A percentile compares a stretch with the other conserved stretches of the same genome.
phyloP scores from a whole-genome alignment of 192 early-diverging fungal species.

The Phlyctochytrium planicorne region DNA sequence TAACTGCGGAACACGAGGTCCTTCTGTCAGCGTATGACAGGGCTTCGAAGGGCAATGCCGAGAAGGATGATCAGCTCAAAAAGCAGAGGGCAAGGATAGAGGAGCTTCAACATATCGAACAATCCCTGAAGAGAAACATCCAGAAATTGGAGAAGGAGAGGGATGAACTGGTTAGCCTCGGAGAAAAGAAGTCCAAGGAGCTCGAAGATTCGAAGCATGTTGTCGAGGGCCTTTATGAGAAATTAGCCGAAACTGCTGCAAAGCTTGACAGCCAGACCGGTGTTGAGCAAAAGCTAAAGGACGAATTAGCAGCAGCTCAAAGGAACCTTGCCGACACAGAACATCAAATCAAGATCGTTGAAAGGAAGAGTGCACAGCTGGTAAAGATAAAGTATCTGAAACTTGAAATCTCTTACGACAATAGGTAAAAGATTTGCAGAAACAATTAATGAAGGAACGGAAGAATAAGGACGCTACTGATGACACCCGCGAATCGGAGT shows the following conservation, averaged over 20 bases:
- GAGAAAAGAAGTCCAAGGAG: neutral
- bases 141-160: constrained; percentile 46
- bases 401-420: constrained; percentile 6
- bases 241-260: neutral
- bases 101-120: constrained; percentile 38
- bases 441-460: constrained; percentile 52
- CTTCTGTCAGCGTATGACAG: constrained; percentile 36
- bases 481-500: constrained; percentile 11
- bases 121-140: constrained; percentile 26
- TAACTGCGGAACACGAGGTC: constrained; percentile 45
- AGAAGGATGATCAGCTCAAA: constrained; percentile 51
- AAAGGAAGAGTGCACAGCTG: constrained; percentile 43
- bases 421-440: constrained; percentile 61
- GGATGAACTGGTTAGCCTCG: constrained; percentile 16
- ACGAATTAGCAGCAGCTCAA: neutral
- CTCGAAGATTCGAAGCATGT: no score
- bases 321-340: constrained; percentile 40
- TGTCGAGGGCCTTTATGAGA: no score
- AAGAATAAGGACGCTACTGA: constrained; percentile 23
- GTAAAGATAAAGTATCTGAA: constrained; percentile 25
- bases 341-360: constrained; percentile 42
- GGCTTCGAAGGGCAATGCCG: constrained; percentile 33
- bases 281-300: constrained; percentile 10
- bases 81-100: constrained; percentile 44
- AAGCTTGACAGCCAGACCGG: neutral